phyloP scores from a whole-genome alignment of 2,329 filamentous ascomycete species.

The Verticillium dahliae region DNA sequence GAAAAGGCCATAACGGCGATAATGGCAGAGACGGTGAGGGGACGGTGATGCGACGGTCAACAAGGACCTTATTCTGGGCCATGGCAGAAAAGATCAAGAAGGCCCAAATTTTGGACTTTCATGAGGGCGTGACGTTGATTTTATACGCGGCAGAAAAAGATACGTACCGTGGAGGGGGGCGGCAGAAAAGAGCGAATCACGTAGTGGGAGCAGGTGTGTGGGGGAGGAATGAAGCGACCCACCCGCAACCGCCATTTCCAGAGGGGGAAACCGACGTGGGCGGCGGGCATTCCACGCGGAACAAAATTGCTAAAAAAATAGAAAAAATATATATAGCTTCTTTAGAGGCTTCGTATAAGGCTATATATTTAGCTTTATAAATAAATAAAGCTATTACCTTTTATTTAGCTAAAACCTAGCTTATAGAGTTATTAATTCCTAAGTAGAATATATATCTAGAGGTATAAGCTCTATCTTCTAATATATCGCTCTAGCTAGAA shows the following conservation, averaged over 20 bases:
- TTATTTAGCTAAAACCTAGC: too few species aligned
- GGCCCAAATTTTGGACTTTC: neutral
- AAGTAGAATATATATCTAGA: too few species aligned
- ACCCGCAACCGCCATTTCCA: neutral
- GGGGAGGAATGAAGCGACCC: neutral
- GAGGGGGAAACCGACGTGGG: neutral
- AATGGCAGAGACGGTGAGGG: neutral
- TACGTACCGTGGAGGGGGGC: neutral
- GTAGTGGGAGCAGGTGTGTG: neutral
- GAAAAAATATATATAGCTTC: neutral
- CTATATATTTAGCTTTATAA: too few species aligned
- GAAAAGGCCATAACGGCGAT: neutral
- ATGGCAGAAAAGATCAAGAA: neutral
- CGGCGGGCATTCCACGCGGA: neutral
- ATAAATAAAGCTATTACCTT: too few species aligned
- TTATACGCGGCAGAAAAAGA: constrained; percentile 1
- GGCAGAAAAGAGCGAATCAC: neutral
- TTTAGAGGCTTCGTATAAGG: too few species aligned
- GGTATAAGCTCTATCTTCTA: too few species aligned
- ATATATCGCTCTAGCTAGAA: too few species aligned
- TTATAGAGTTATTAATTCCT: too few species aligned
- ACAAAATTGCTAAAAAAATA: neutral
- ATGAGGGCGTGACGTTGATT: neutral
- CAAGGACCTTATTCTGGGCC: neutral
- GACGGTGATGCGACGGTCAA: neutral